Evolutionary conservation across 2,329 filamentous ascomycete species (phyloP), one percentile per base, ranked within the genome.

Genomic region (Cordyceps tenuipes): DNA sequence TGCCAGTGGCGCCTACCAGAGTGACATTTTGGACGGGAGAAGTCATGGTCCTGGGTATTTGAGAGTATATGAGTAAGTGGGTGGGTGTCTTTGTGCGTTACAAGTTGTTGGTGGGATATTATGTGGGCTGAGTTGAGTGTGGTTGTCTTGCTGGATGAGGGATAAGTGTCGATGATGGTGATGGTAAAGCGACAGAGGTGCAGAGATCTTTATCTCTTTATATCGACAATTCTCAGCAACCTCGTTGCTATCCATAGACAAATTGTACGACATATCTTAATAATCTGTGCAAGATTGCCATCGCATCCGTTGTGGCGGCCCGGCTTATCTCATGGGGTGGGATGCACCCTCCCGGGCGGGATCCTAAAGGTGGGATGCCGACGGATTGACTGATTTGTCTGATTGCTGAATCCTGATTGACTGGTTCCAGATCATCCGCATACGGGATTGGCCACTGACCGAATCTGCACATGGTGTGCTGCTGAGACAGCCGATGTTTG

Each of bases 21-120:
- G 66, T 63, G 41, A 70, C 65, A 29, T 66, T 70, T 49, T 66
- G 63, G 47, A 69, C 65, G 9, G 57, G 43, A 31, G 57, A 29
- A 31, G 55, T 46, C 60, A 62, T 61, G 26, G 3, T 57, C 17
- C 10, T 31, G n/a, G 6, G 10, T 26, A 8, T 13, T 36, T 31
- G 12, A 9, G 12, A 9, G n/a, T 44, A 29, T 23, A 12, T 23
- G 5, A 21, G 9, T 55, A 23, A 23, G 12, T 17, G n/a, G 31
- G 41, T 23, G n/a, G 23, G 5, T 34, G 9, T 55, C 5, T 31
- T 36, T 1, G 21, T 29, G 21, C 12, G 23, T 47, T 13, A 3
- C 13, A 12, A 36, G 26, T 21, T n/a, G 21, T 31, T 7, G 9
- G 19, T 31, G 44, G 5, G 7, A 3, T 43, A 17, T 44, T 47